Conservation (phyloP, 306 rosid species). For the Glycine latifolia region DNA sequence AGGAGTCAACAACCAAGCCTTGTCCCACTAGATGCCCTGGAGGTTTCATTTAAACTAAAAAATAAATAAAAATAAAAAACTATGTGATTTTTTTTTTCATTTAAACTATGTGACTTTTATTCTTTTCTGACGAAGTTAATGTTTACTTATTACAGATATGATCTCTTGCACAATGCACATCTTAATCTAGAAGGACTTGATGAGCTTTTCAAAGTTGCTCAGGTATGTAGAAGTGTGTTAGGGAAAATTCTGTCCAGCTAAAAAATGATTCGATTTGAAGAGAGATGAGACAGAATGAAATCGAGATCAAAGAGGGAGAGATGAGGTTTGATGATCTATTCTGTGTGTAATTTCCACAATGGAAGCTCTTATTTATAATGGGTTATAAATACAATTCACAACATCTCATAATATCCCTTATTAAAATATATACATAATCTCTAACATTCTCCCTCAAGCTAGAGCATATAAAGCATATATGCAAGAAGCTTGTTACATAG, state of each 20-base stretch:
- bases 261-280: conserved; percentile 17
- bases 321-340: neutral
- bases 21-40: conserved; percentile 1
- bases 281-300: neutral
- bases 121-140: conserved; percentile 37
- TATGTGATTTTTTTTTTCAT: no score
- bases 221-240: conserved; percentile 62
- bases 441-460: neutral
- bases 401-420: neutral
- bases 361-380: neutral
- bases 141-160: conserved; percentile 74
- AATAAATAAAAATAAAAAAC: no score
- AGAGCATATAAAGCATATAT: neutral
- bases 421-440: neutral
- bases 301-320: neutral
- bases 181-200: conserved; percentile 89
- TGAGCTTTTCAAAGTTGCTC: conserved; percentile 95
- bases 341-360: neutral
- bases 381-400: neutral
- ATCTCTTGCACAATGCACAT: conserved; percentile 96
- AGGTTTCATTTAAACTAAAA: conserved; percentile 34
- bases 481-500: neutral
- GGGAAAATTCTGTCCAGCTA: conserved; percentile 38
- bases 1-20: conserved; percentile 19
- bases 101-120: conserved; percentile 23